These are phyloP conservation scores for Mimosa pudica DNA, from an alignment of 306 rosid genomes.

Conservation along the genomic window DNA sequence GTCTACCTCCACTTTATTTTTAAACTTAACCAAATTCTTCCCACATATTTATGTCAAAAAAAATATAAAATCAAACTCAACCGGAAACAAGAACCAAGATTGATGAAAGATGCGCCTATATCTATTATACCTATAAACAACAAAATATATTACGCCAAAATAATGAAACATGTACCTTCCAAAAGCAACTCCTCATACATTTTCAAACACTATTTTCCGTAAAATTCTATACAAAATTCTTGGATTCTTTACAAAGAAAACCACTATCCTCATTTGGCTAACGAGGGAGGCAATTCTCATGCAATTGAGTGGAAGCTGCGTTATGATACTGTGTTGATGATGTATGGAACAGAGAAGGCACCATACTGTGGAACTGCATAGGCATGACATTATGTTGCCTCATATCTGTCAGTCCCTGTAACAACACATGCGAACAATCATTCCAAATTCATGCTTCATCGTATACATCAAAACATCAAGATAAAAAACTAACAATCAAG, in stretches of 20 bases:
- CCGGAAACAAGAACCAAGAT: background rate
- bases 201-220: conserved; percentile 18
- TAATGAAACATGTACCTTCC: conserved; percentile 4
- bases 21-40: no score
- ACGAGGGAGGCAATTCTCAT: conserved; percentile 50
- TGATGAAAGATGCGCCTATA: conserved; percentile 2
- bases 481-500: conserved; percentile 27
- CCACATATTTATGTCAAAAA: no score
- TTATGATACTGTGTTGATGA: conserved; percentile 41
- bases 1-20: no score
- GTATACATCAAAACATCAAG: background rate
- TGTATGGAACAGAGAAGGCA: conserved; percentile 48
- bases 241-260: conserved; percentile 19
- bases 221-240: conserved; percentile 31
- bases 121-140: conserved; percentile 3
- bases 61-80: no score
- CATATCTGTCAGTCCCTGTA: conserved; percentile 46
- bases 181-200: conserved; percentile 1
- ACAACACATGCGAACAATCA: conserved; percentile 32
- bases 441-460: conserved; percentile 21
- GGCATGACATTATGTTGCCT: conserved; percentile 44
- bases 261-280: conserved; percentile 23
- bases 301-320: conserved; percentile 49
- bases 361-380: conserved; percentile 53
- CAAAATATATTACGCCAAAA: conserved; percentile 10